phyloP scores from a whole-genome alignment of 2,329 filamentous ascomycete species.

The Tolypocladium capitatum region DNA sequence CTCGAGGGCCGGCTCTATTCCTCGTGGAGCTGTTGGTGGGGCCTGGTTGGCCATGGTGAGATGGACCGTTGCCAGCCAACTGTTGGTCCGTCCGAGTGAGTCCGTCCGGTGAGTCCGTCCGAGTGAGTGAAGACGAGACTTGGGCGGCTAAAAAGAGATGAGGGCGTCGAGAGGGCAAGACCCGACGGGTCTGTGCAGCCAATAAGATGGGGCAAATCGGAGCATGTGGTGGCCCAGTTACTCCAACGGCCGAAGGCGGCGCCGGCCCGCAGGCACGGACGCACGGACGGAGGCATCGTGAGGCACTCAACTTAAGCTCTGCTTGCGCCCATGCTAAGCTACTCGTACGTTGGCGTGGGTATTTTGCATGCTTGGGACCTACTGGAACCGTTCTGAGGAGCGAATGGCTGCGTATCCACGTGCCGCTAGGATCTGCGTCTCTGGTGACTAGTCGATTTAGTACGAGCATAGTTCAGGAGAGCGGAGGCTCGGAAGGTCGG shows the following conservation, averaged over 20 bases:
- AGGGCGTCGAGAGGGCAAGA: too few species aligned
- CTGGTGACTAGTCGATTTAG: not conserved
- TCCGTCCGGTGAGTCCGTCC: too few species aligned
- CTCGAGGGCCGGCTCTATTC: slow-evolving; percentile 11
- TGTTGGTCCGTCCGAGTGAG: not conserved
- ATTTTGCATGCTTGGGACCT: not conserved
- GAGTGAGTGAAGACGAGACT: not conserved
- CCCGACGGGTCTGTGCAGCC: not conserved
- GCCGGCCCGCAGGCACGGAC: too few species aligned
- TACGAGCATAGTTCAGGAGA: not conserved
- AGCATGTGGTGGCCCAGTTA: not conserved
- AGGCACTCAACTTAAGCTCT: too few species aligned
- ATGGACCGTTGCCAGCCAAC: not conserved
- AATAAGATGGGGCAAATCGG: not conserved
- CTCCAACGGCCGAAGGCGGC: too few species aligned
- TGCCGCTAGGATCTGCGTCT: too few species aligned
- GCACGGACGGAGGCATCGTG: too few species aligned
- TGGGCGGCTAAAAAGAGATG: too few species aligned
- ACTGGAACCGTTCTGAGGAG: not conserved
- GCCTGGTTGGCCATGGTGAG: not conserved
- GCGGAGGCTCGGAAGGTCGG: not conserved
- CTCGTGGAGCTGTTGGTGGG: not conserved
- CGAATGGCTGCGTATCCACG: not conserved
- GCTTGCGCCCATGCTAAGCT: too few species aligned
- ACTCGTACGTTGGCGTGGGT: too few species aligned